Conservation (phyloP, 2,329 filamentous ascomycete species). For the Fusarium acutatum region DNA sequence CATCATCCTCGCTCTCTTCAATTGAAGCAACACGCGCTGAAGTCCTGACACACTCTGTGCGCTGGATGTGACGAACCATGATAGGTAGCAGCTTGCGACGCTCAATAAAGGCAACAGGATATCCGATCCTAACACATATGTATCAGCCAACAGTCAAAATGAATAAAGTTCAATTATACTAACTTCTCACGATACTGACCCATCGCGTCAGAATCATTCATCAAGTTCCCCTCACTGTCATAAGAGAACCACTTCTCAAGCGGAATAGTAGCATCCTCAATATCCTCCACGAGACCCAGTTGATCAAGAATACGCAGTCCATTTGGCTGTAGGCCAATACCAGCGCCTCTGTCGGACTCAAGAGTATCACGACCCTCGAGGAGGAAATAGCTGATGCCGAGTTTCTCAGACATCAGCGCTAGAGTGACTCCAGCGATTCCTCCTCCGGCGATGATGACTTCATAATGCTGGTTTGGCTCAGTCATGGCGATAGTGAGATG, state of each 20-base stretch:
- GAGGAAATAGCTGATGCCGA: not conserved
- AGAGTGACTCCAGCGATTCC: not conserved
- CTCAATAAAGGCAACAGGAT: not conserved
- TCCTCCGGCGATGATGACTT: not conserved
- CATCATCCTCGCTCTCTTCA: not conserved
- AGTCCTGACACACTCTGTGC: not conserved
- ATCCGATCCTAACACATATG: not conserved
- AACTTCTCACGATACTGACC: not conserved
- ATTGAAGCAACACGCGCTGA: not conserved
- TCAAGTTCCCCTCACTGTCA: not conserved
- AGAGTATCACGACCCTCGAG: not conserved
- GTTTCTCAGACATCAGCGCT: not conserved
- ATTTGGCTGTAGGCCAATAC: not conserved
- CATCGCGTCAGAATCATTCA: not conserved
- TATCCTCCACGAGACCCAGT: not conserved
- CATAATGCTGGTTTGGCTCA: not conserved
- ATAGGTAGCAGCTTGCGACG: not conserved
- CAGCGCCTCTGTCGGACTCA: not conserved
- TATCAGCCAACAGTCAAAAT: not conserved
- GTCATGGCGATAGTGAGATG: not conserved
- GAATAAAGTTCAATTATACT: not conserved
- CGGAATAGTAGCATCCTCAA: not conserved
- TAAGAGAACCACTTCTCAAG: not conserved
- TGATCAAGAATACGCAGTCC: not conserved
- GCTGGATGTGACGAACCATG: not conserved